phyloP scores from a whole-genome alignment of 169 alveolate species.

The Perkinsus marinus region DNA sequence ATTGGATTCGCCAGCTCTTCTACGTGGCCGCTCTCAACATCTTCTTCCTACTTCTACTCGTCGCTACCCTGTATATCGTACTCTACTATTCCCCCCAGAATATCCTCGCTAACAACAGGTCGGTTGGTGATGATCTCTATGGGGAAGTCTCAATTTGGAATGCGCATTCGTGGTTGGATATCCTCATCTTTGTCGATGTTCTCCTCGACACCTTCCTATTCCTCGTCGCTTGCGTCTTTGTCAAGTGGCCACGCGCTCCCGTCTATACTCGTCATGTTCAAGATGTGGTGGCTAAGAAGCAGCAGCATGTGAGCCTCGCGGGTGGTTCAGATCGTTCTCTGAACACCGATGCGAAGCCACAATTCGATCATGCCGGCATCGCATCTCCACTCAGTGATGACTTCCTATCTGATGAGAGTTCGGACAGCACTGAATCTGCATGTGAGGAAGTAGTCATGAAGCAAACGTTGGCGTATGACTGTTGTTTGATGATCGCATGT shows the following conservation, averaged over 20 bases:
- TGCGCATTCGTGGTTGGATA: not conserved
- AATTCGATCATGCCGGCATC: not conserved
- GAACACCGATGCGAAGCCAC: not conserved
- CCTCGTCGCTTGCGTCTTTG: not conserved
- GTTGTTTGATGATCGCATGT: not conserved
- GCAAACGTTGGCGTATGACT: not conserved
- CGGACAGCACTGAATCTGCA: not conserved
- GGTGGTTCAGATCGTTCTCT: not conserved
- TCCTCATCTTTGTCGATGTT: not conserved
- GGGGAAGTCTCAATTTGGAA: not conserved
- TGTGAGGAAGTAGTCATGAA: not conserved
- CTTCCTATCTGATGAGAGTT: not conserved
- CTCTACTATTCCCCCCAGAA: not conserved
- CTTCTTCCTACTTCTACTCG: not conserved
- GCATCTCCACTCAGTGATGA: not conserved
- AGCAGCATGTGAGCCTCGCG: not conserved
- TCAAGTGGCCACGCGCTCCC: not conserved
- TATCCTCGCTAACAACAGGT: not conserved
- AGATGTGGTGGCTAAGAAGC: not conserved
- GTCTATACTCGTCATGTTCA: not conserved
- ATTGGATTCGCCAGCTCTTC: not conserved
- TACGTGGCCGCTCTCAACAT: not conserved
- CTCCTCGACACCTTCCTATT: not conserved
- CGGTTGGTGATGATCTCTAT: not conserved
- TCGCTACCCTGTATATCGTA: not conserved